These are phyloP conservation scores for Seiridium unicorne DNA, from an alignment of 2,329 filamentous ascomycete genomes.

Conservation along the genomic window DNA sequence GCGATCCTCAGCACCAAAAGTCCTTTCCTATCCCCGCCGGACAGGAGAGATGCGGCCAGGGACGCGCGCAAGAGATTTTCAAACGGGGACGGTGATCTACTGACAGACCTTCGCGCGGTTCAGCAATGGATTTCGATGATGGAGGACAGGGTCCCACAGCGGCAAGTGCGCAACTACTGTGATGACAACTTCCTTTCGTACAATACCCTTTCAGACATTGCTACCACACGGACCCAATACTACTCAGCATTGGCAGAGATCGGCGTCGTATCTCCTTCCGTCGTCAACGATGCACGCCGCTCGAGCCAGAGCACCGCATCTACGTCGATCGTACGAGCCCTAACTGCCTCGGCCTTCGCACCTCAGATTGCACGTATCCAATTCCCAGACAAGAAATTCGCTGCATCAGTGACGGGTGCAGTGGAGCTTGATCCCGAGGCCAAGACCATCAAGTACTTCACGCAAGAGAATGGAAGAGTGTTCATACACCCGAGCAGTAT, in stretches of 20 bases:
- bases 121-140: constrained; percentile 75
- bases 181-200: constrained; percentile 80
- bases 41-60: constrained; percentile 80
- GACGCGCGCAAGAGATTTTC: constrained; percentile 74
- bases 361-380: constrained; percentile 91
- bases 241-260: constrained; percentile 82
- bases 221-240: constrained; percentile 83
- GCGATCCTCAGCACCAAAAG: constrained; percentile 87
- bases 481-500: constrained; percentile 91
- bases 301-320: constrained; percentile 20
- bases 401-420: constrained; percentile 79
- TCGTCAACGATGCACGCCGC: neutral
- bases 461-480: constrained; percentile 78
- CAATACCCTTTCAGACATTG: constrained; percentile 83
- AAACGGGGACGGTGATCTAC: constrained; percentile 76
- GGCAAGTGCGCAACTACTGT: constrained; percentile 74
- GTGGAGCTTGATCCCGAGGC: constrained; percentile 94
- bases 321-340: constrained; percentile 60
- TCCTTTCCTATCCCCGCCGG: constrained; percentile 81
- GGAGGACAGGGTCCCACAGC: constrained; percentile 54
- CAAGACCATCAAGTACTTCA: constrained; percentile 88
- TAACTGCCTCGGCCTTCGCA: constrained; percentile 71
- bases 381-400: constrained; percentile 95
- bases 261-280: constrained; percentile 61
- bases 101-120: constrained; percentile 84